Conservation (phyloP, 805 yeast species). For the Sugiyamaella valdiviana region DNA sequence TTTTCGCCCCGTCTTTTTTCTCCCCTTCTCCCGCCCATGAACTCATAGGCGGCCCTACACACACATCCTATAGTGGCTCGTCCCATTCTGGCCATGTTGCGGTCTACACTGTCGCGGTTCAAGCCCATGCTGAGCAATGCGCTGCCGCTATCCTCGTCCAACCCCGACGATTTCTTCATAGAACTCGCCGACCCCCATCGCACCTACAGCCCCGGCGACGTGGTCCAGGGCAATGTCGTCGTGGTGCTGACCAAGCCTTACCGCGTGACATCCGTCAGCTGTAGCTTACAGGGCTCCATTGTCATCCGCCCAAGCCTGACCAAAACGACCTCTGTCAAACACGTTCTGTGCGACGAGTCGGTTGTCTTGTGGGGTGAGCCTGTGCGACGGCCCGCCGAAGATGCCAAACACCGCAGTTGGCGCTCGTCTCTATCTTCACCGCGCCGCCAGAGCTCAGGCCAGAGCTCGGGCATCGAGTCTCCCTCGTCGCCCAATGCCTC, state of each 20-base stretch:
- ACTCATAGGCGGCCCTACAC: no score
- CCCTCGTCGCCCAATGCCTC: not conserved
- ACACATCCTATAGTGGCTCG: not conserved
- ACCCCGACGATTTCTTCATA: conserved; percentile 50
- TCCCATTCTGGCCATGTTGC: conserved; percentile 4
- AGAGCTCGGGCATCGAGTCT: not conserved
- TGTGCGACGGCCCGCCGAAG: not conserved
- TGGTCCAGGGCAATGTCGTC: conserved; percentile 31
- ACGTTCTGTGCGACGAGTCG: conserved; percentile 27
- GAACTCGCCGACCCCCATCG: conserved; percentile 68
- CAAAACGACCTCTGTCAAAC: conserved; percentile 26
- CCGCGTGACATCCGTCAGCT: conserved; percentile 20
- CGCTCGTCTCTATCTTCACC: not conserved
- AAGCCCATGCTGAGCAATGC: conserved; percentile 16
- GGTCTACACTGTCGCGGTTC: conserved; percentile 15
- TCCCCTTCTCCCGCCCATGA: no score
- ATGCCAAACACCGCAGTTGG: not conserved
- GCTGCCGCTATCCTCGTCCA: conserved; percentile 10
- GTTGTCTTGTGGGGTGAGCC: conserved; percentile 23
- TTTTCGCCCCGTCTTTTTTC: no score
- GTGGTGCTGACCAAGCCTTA: conserved; percentile 26
- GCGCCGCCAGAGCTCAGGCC: not conserved
- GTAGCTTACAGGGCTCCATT: conserved; percentile 28
- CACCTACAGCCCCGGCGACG: conserved; percentile 75
- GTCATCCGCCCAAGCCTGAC: conserved; percentile 27